Base-by-base conservation (phyloP, 2,329 filamentous ascomycete genomes). In the Epichloe sp. region DNA sequence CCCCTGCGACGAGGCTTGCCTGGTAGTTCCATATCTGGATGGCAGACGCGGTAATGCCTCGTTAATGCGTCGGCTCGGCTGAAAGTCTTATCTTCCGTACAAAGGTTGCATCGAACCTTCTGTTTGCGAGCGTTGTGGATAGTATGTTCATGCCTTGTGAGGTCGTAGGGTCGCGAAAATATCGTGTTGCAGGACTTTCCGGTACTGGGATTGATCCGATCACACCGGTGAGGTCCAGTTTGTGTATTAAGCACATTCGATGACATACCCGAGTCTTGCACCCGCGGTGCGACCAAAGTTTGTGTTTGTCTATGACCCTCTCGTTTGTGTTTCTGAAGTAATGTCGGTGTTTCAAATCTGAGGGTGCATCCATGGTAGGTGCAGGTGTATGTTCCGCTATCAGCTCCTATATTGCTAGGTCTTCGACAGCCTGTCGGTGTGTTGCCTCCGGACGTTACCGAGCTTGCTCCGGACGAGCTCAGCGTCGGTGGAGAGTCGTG, bases 51-150 rank as follows among this genome's bases (percentile, higher is more conserved):
- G 77, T 95, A 94, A 65, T 98, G 93, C 54, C 93, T 77, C 14
- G 91, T 97, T 46, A 97, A 75, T 1, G 93, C 93, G 71, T 98
- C 93, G 56, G 91, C 93, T 52, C 93, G 82, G 59, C 89, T 95
- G 63, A 98, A 98, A 0, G 88, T 94, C 77, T 97, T 97, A 63
- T 97, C 91, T 61, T 97, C 90, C 2, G 87, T 89, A 69, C 93
- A 98, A 46, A 95, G 71, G 55, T 90, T 83, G 68, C 93, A 98
- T 44, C 88, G 83, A 7, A 96, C 89, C 73, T 97, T 97, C 66
- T 90, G 83, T 75, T 96, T 96, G 60, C 87, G 82, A 1, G 83
- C 84, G 60, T 96, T 96, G 76, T 97, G 93, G 57, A 97, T 97
- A 0, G 93, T 97, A 58, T 96, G 91, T 66, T 98, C 93, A 64